These are phyloP conservation scores for Candida bentonensis DNA, from an alignment of 805 yeast species.

Conservation along the genomic window DNA sequence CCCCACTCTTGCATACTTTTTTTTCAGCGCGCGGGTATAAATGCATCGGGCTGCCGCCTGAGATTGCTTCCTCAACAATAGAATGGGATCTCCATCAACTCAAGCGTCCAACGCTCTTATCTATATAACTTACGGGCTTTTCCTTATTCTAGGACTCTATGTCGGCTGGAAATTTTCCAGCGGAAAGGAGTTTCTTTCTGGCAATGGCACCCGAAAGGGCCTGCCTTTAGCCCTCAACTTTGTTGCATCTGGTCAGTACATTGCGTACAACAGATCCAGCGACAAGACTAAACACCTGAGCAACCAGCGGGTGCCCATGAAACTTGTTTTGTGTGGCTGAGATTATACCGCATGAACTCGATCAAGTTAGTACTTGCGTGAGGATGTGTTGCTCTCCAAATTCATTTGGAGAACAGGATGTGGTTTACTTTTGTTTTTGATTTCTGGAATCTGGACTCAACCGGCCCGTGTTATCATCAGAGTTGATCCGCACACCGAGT, in stretches of 20 bases:
- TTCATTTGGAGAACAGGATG: too few relatives aligned
- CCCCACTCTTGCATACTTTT: too few relatives aligned
- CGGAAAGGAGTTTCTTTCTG: constrained; percentile 47
- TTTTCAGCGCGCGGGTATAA: too few relatives aligned
- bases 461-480: too few relatives aligned
- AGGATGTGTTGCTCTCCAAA: constrained; percentile 30
- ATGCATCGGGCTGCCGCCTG: too few relatives aligned
- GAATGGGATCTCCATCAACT: constrained; percentile 1
- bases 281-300: constrained; percentile 8
- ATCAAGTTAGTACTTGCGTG: constrained; percentile 76
- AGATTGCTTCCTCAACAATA: too few relatives aligned
- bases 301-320: constrained; percentile 8
- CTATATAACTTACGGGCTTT: constrained; percentile 42
- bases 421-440: too few relatives aligned
- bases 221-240: constrained; percentile 76
- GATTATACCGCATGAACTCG: constrained; percentile 68
- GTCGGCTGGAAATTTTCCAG: constrained; percentile 47
- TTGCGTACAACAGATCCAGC: constrained; percentile 3
- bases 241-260: constrained; percentile 71
- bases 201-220: constrained; percentile 70
- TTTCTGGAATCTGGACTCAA: too few relatives aligned
- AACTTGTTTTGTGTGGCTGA: constrained; percentile 32
- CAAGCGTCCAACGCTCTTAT: constrained; percentile 52
- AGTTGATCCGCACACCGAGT: too few relatives aligned
- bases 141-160: constrained; percentile 38